Evolutionary conservation across 2,329 filamentous ascomycete genomes (phyloP).

Genomic region (Scopulariopsis brevicaulis): DNA sequence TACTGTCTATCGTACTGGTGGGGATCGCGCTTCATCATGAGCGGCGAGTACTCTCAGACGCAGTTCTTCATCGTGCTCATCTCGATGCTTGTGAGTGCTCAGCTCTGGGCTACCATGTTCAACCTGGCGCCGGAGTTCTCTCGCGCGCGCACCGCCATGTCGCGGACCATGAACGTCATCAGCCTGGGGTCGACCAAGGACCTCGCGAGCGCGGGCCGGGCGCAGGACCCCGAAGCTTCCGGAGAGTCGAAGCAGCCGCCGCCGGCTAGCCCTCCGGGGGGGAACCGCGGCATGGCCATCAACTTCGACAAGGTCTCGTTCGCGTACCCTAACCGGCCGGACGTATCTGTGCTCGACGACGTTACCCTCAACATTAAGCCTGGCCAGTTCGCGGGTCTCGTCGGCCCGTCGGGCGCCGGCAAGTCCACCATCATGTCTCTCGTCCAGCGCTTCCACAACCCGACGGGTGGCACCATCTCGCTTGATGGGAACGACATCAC

Average conservation of each 20-base stretch:
- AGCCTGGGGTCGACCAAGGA: constrained; percentile 23
- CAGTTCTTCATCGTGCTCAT: constrained; percentile 69
- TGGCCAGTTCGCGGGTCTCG: constrained; percentile 51
- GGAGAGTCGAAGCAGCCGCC: constrained; percentile 15
- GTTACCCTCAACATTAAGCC: constrained; percentile 45
- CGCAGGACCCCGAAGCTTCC: constrained; percentile 25
- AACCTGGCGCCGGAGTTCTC: constrained; percentile 65
- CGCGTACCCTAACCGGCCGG: constrained; percentile 51
- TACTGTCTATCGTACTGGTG: constrained; percentile 75
- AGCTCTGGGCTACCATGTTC: constrained; percentile 65
- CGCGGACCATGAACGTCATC: constrained; percentile 41
- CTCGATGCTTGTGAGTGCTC: constrained; percentile 60
- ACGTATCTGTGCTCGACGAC: constrained; percentile 42
- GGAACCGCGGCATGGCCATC: constrained; percentile 28
- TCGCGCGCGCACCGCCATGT: constrained; percentile 49
- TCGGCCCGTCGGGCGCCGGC: constrained; percentile 54
- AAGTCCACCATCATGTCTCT: constrained; percentile 55
- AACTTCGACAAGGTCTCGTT: constrained; percentile 50
- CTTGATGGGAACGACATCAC: constrained; percentile 35
- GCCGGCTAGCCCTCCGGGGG: constrained; percentile 8
- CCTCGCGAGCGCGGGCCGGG: constrained; percentile 7
- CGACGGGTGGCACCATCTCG: constrained; percentile 25
- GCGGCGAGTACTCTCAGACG: constrained; percentile 49
- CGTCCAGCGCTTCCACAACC: constrained; percentile 36
- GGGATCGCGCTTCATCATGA: constrained; percentile 59